Evolutionary conservation across 2,329 filamentous ascomycete species (phyloP).

Genomic region (Plectosphaerella sp.): DNA sequence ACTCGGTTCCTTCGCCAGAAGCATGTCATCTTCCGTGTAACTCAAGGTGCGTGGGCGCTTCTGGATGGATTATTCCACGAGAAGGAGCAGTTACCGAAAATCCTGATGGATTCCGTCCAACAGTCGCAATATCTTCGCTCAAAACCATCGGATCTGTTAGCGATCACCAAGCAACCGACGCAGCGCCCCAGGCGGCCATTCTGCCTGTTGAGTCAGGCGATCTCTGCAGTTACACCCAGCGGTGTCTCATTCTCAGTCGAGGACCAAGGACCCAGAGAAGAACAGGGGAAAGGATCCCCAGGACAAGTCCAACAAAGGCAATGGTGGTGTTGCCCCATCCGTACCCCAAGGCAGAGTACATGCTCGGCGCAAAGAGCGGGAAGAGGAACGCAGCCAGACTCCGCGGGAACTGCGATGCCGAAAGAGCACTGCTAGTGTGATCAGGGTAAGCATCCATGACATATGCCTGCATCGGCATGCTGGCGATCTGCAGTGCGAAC

Average conservation of each 20-base stretch:
- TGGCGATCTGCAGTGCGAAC: constrained; percentile 32
- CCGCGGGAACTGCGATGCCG: constrained; percentile 37
- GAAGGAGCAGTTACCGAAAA: too few species aligned
- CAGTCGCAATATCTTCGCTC: too few species aligned
- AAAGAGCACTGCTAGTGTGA: constrained; percentile 41
- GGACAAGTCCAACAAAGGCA: constrained; percentile 34
- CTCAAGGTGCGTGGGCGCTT: too few species aligned
- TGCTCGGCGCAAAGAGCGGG: constrained; percentile 42
- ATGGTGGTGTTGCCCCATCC: constrained; percentile 38
- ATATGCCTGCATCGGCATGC: constrained; percentile 42
- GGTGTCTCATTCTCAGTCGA: constrained; percentile 20
- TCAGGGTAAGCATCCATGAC: constrained; percentile 42
- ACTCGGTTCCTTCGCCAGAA: too few species aligned
- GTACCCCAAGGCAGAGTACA: constrained; percentile 38
- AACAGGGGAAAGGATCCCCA: constrained; percentile 35
- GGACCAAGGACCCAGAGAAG: constrained; percentile 41
- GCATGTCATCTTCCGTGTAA: too few species aligned
- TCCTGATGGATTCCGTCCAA: too few species aligned
- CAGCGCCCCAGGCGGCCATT: too few species aligned
- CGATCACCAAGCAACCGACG: too few species aligned
- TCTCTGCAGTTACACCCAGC: neutral
- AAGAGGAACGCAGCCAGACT: constrained; percentile 47
- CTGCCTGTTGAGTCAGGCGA: too few species aligned
- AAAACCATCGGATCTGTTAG: too few species aligned
- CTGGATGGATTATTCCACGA: too few species aligned